phyloP scores from a whole-genome alignment of 2,329 filamentous ascomycete species.

The Fusarium nematophilum region DNA sequence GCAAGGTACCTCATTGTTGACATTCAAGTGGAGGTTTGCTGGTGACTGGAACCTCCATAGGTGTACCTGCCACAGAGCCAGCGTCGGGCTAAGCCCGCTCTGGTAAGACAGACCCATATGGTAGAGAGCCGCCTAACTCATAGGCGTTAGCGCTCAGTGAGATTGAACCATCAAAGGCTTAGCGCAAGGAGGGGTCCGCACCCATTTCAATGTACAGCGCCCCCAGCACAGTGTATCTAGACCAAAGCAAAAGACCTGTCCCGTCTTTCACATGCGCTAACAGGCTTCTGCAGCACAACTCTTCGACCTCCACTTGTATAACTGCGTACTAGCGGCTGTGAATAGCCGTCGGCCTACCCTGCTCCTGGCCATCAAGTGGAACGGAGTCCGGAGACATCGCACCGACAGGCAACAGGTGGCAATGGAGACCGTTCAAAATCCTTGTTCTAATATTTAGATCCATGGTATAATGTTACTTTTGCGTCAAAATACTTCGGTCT shows the following conservation, averaged over 20 bases:
- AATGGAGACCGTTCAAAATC: too few relatives aligned
- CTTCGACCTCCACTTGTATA: too few relatives aligned
- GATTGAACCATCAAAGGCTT: constrained; percentile 1
- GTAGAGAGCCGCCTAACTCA: background rate
- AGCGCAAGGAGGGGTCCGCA: background rate
- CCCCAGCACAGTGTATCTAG: background rate
- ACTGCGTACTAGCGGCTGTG: too few relatives aligned
- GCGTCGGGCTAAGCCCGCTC: background rate
- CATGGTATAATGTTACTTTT: too few relatives aligned
- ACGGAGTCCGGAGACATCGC: too few relatives aligned
- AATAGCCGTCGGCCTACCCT: too few relatives aligned
- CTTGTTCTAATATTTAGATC: too few relatives aligned
- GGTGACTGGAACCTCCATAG: constrained; percentile 1
- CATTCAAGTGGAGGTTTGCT: constrained; percentile 19
- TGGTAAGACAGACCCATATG: background rate
- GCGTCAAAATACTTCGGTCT: too few relatives aligned
- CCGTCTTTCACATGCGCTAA: background rate
- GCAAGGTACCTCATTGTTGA: constrained; percentile 27
- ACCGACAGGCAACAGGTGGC: too few relatives aligned
- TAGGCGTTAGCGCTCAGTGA: constrained; percentile 14
- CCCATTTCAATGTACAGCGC: constrained; percentile 1
- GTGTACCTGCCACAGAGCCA: constrained; percentile 12
- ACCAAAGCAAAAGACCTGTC: too few relatives aligned
- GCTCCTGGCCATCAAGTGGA: too few relatives aligned
- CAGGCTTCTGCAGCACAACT: background rate